Evolutionary conservation across 2,329 filamentous ascomycete species (phyloP).

Genomic region (Fusarium sp.): DNA sequence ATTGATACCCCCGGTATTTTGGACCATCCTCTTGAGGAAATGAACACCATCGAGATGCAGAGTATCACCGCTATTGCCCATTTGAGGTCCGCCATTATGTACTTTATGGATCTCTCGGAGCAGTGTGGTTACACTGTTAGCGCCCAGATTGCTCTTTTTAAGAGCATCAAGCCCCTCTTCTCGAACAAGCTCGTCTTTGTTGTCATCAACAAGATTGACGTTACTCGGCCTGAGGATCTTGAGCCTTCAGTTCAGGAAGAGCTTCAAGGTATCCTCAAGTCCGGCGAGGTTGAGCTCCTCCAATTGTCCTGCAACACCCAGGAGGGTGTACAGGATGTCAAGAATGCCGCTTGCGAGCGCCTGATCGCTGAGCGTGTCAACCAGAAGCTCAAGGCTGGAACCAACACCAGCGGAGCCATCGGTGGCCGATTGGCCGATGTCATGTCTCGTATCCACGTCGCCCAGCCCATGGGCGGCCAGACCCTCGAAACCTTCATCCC

Average conservation of each 20-base stretch:
- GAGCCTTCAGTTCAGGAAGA: conserved; percentile 83
- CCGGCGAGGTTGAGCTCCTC: conserved; percentile 91
- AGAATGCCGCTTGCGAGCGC: conserved; percentile 94
- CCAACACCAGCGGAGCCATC: conserved; percentile 80
- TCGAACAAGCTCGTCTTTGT: conserved; percentile 98
- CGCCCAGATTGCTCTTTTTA: conserved; percentile 94
- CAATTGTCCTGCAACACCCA: conserved; percentile 95
- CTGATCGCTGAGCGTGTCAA: conserved; percentile 93
- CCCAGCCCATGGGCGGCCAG: conserved; percentile 88
- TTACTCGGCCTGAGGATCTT: conserved; percentile 88
- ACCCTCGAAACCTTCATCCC: conserved; percentile 89
- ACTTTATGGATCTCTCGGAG: conserved; percentile 98
- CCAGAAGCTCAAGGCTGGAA: conserved; percentile 95
- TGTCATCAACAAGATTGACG: conserved; percentile 98
- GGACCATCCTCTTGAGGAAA: conserved; percentile 97
- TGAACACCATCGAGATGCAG: conserved; percentile 99
- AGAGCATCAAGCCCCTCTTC: conserved; percentile 96
- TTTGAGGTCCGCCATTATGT: conserved; percentile 92
- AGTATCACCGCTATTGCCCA: conserved; percentile 97
- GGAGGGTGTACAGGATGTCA: conserved; percentile 93
- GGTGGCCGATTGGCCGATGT: conserved; percentile 90
- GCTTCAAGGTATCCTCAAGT: conserved; percentile 84
- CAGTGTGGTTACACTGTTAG: conserved; percentile 95
- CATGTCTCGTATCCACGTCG: conserved; percentile 95
- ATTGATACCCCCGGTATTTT: conserved; percentile 99